Evolutionary conservation across 495 filamentous ascomycete genomes (phyloP).

Genomic region (Xylaria scruposa): DNA sequence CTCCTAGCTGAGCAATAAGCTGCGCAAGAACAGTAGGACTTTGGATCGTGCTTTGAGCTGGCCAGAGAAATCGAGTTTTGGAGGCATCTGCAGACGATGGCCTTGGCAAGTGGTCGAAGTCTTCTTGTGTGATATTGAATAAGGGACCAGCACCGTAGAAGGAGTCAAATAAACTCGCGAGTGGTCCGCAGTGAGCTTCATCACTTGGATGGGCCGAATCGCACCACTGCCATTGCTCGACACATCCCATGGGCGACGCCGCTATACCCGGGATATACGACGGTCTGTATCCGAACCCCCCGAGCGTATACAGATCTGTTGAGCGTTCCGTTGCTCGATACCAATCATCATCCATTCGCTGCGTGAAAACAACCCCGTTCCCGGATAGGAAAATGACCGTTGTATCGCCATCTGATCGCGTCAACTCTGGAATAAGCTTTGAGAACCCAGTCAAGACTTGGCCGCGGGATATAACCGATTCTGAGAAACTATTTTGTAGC

Average conservation of each 20-base stretch:
- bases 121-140: not conserved
- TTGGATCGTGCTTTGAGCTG: not conserved
- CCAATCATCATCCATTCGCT: constrained; percentile 17
- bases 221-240: constrained; percentile 19
- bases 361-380: not conserved
- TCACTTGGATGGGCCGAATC: constrained; percentile 10
- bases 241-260: constrained; percentile 17
- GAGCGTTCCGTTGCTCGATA: constrained; percentile 2
- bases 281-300: not conserved
- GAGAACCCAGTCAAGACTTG: not conserved
- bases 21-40: not conserved
- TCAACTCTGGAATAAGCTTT: not conserved
- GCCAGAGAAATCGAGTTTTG: not conserved
- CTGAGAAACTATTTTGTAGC: not conserved
- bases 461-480: not conserved
- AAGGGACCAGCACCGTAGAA: not conserved
- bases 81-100: not conserved
- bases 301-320: not conserved
- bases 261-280: not conserved
- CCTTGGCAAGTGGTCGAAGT: not conserved
- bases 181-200: not conserved
- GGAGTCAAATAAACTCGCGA: not conserved
- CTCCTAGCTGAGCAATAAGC: not conserved
- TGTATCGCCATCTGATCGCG: not conserved
- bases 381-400: not conserved